Evolutionary conservation across 1,284 basidiomycete genomes (phyloP), one percentile per base, ranked within the genome.

Genomic region (Trichosporon sp.): DNA sequence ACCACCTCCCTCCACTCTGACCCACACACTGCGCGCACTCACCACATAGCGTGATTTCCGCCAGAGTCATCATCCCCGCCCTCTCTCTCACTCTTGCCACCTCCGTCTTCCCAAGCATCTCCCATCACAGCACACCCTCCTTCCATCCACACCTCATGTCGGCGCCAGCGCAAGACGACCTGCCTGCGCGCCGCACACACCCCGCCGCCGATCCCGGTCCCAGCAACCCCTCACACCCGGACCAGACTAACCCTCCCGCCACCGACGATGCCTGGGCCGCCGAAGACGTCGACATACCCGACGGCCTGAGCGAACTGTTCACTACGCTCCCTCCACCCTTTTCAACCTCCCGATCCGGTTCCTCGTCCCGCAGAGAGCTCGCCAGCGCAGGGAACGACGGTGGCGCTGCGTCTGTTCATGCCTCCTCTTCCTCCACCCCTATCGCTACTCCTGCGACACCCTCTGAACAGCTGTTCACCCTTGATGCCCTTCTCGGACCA

Each of bases 251-350:
- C 27, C 56, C 18, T 60, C 56, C 56, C 56, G 56, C 56, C 56
- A 60, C 56, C 23, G 29, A 35, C 47, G 51, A 65, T 23, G 32
- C 42, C 23, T 71, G 67, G 67, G 23, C 53, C 2, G 47, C 64
- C 8, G 66, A 68, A 2, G 72, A 71, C 47, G 66, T 69, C 27
- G 72, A 73, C 51, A 21, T 68, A 11, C 67, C 65, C 21, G 58
- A 66, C 7, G 47, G 68, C 31, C 64, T 71, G 44, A 42, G 60
- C 11, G 72, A 71, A 35, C 64, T 73, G 21, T 66, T 68, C 5
- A 53, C 25, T 3, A 62, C 68, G 6, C 47, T 67, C 13, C 60
- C 63, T 18, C 35, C 63, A 11, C 63, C 35, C 15, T 44, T 44
- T 13, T 60, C 56, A 7, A 35, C 29, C 62, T 62, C 31, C 31